phyloP scores from a whole-genome alignment of 2,329 filamentous ascomycete species.

The Scedosporium dehoogii region DNA sequence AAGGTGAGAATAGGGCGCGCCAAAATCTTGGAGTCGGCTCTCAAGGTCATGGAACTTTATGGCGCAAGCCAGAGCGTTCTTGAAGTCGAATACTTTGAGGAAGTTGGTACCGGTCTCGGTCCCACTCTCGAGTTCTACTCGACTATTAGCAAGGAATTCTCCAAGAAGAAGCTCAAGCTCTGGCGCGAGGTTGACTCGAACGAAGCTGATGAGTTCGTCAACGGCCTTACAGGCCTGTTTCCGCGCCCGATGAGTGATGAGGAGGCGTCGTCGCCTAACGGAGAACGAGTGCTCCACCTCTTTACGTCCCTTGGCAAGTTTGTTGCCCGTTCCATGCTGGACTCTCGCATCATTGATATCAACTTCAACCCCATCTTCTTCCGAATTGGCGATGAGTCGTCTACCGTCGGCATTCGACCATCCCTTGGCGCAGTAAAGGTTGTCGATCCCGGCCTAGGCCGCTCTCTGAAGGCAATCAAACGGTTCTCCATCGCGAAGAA shows the following conservation, averaged over 20 bases:
- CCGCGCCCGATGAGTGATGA: constrained; percentile 80
- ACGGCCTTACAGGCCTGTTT: constrained; percentile 76
- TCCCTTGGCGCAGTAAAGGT: constrained; percentile 83
- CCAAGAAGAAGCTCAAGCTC: constrained; percentile 91
- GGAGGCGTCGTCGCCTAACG: constrained; percentile 62
- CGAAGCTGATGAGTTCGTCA: constrained; percentile 70
- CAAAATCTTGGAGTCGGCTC: constrained; percentile 91
- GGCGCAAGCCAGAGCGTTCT: constrained; percentile 92
- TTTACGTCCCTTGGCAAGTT: constrained; percentile 96
- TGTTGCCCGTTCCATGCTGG: constrained; percentile 94
- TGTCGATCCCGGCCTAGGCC: constrained; percentile 78
- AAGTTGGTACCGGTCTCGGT: constrained; percentile 91
- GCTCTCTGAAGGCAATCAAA: constrained; percentile 77
- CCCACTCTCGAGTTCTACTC: constrained; percentile 98
- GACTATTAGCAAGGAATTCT: constrained; percentile 92
- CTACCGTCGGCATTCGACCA: constrained; percentile 55
- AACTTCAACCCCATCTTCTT: constrained; percentile 98
- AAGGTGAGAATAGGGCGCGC: constrained; percentile 94
- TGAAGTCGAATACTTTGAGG: constrained; percentile 97
- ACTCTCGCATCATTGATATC: constrained; percentile 94
- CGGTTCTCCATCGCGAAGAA: constrained; percentile 78
- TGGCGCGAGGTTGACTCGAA: constrained; percentile 85
- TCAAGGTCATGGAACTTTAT: constrained; percentile 99
- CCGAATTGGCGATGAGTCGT: constrained; percentile 68
- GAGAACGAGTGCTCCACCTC: constrained; percentile 77